phyloP scores from a whole-genome alignment of 2,329 filamentous ascomycete species.

The Graphilbum sp. region DNA sequence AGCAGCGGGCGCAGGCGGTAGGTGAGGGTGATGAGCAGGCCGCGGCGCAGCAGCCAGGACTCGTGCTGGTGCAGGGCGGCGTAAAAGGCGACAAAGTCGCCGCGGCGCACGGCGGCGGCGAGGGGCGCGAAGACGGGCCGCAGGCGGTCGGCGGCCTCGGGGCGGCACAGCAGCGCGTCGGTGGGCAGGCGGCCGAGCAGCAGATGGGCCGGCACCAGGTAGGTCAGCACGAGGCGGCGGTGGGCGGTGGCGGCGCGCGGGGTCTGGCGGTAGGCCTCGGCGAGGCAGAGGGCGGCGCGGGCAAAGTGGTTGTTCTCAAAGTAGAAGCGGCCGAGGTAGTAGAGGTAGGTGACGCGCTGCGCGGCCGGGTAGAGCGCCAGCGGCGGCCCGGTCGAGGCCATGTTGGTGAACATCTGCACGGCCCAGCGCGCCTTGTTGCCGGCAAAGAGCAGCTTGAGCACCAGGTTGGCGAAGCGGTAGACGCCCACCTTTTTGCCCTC shows the following conservation, averaged over 20 bases:
- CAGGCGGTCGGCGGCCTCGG: slow-evolving; percentile 50
- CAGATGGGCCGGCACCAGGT: slow-evolving; percentile 68
- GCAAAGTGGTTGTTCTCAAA: slow-evolving; percentile 74
- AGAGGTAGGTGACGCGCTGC: slow-evolving; percentile 82
- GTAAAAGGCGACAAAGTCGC: slow-evolving; percentile 56
- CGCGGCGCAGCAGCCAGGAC: slow-evolving; percentile 59
- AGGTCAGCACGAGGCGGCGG: slow-evolving; percentile 63
- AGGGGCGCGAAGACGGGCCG: slow-evolving; percentile 54
- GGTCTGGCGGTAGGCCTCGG: slow-evolving; percentile 63
- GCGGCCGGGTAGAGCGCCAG: slow-evolving; percentile 67
- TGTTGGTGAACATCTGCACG: slow-evolving; percentile 78
- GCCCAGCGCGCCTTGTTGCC: slow-evolving; percentile 69
- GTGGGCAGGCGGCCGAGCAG: slow-evolving; percentile 75
- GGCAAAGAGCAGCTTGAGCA: slow-evolving; percentile 73
- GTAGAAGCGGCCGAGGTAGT: slow-evolving; percentile 83
- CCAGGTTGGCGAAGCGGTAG: slow-evolving; percentile 76
- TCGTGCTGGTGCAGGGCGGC: slow-evolving; percentile 46
- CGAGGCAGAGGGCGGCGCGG: slow-evolving; percentile 57
- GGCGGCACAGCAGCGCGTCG: slow-evolving; percentile 43
- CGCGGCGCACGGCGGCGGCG: slow-evolving; percentile 53
- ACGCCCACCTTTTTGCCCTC: slow-evolving; percentile 78
- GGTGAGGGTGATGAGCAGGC: slow-evolving; percentile 58
- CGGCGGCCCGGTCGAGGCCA: slow-evolving; percentile 67
- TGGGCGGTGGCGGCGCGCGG: slow-evolving; percentile 49
- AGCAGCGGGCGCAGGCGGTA: slow-evolving; percentile 67